Evolutionary conservation across 2,329 filamentous ascomycete species (phyloP).

Genomic region (Drechslerella coelobrocha): DNA sequence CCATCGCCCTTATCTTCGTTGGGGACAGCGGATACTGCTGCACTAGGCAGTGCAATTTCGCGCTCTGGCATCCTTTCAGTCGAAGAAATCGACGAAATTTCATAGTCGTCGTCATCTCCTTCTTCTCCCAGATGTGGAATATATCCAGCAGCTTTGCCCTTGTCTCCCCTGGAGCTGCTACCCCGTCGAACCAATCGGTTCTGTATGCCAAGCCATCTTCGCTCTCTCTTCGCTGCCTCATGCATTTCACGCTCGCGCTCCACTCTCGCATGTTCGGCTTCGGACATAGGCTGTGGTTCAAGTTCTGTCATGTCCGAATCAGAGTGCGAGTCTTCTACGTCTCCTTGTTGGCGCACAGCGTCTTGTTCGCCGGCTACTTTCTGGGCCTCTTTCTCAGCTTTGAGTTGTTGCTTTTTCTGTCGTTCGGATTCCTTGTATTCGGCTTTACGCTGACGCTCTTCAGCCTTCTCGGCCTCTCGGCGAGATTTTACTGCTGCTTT

Average conservation of each 20-base stretch:
- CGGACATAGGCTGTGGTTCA: constrained; percentile 44
- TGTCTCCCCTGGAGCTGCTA: constrained; percentile 21
- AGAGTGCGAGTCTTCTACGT: neutral
- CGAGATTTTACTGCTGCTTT: constrained; percentile 41
- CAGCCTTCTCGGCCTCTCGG: constrained; percentile 42
- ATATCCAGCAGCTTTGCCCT: neutral
- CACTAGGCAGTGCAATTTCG: constrained; percentile 31
- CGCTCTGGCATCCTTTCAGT: constrained; percentile 22
- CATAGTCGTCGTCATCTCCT: constrained; percentile 7
- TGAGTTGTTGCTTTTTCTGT: constrained; percentile 43
- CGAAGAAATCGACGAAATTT: constrained; percentile 35
- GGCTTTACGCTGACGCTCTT: constrained; percentile 42
- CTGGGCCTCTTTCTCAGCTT: constrained; percentile 14
- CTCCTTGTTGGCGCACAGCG: neutral
- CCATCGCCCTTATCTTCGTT: constrained; percentile 18
- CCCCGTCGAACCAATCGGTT: constrained; percentile 24
- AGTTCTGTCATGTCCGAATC: constrained; percentile 41
- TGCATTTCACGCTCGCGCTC: constrained; percentile 35
- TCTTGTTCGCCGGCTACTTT: neutral
- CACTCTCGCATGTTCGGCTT: constrained; percentile 33
- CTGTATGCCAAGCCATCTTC: constrained; percentile 42
- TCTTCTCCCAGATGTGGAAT: constrained; percentile 6
- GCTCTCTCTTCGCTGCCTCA: constrained; percentile 39
- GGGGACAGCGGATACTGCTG: constrained; percentile 13
- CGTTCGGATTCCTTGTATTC: constrained; percentile 41